phyloP scores from a whole-genome alignment of 2,329 filamentous ascomycete species.

The Botrytis fragariae region DNA sequence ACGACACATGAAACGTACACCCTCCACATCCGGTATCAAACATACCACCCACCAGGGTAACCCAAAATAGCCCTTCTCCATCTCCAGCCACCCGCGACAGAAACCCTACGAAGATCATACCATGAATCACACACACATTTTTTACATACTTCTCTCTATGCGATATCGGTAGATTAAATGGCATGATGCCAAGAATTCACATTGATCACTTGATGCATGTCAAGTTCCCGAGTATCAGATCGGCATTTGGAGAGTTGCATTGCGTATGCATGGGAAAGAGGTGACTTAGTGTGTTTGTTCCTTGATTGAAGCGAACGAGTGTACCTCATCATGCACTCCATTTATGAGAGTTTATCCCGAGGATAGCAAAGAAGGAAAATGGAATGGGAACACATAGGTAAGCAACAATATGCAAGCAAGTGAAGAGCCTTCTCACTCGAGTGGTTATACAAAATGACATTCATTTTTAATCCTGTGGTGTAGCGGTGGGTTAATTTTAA shows the following conservation, averaged over 20 bases:
- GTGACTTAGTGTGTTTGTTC: background rate
- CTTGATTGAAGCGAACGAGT: background rate
- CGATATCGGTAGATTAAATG: slow-evolving; percentile 1
- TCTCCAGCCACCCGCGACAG: background rate
- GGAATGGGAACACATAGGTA: slow-evolving; percentile 2
- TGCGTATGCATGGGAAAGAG: background rate
- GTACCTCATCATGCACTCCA: background rate
- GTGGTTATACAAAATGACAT: background rate
- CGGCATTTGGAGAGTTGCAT: background rate
- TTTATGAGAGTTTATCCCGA: background rate
- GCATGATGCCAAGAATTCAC: slow-evolving; percentile 5
- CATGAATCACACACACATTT: background rate
- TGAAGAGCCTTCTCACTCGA: background rate
- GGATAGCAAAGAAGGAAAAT: background rate
- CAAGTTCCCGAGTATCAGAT: background rate
- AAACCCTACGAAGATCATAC: background rate
- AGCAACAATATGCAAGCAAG: slow-evolving; percentile 9
- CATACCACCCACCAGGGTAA: background rate
- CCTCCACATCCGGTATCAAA: background rate
- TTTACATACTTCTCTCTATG: background rate
- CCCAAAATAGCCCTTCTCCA: background rate
- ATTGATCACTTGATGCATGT: slow-evolving; percentile 4
- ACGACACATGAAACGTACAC: background rate
- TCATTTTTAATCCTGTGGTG: background rate
- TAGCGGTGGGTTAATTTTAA: background rate